These are phyloP conservation scores for Pleurotus pulmonarius DNA, from an alignment of 768 basidiomycete species.

Conservation along the genomic window DNA sequence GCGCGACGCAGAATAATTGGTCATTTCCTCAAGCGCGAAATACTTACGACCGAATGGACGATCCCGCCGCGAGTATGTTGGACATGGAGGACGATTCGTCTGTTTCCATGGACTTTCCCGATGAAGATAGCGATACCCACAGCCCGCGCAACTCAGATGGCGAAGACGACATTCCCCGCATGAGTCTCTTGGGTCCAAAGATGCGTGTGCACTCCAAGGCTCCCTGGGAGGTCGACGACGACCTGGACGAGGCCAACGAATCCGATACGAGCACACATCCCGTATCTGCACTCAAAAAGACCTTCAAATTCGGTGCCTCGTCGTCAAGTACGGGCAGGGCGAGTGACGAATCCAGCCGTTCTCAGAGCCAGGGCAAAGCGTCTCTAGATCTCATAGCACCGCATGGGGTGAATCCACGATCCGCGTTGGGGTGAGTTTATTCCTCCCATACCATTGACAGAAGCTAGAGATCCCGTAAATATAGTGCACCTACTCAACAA, in stretches of 20 bases:
- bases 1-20: conserved; percentile 14
- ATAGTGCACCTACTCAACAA: conserved; percentile 51
- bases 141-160: conserved; percentile 34
- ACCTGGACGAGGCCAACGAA: conserved; percentile 44
- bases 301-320: conserved; percentile 36
- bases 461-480: conserved; percentile 4
- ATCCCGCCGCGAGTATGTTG: conserved; percentile 47
- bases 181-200: conserved; percentile 78
- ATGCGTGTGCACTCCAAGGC: conserved; percentile 80
- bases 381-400: conserved; percentile 60
- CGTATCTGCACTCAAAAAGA: conserved; percentile 34
- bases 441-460: conserved; percentile 8
- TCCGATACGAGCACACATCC: conserved; percentile 31
- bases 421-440: conserved; percentile 56
- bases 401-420: conserved; percentile 44
- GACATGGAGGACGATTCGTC: conserved; percentile 56
- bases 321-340: conserved; percentile 43
- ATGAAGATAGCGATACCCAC: conserved; percentile 24
- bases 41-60: conserved; percentile 38
- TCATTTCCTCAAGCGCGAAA: conserved; percentile 18
- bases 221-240: conserved; percentile 68
- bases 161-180: conserved; percentile 45
- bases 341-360: conserved; percentile 62
- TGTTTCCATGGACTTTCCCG: conserved; percentile 21
- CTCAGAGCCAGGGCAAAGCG: conserved; percentile 45